Percentiles rank a stretch among this genome's conserved stretches.
phyloP scores from a whole-genome alignment of 768 basidiomycete genomes.

The Neoboletus subvelutipes region DNA sequence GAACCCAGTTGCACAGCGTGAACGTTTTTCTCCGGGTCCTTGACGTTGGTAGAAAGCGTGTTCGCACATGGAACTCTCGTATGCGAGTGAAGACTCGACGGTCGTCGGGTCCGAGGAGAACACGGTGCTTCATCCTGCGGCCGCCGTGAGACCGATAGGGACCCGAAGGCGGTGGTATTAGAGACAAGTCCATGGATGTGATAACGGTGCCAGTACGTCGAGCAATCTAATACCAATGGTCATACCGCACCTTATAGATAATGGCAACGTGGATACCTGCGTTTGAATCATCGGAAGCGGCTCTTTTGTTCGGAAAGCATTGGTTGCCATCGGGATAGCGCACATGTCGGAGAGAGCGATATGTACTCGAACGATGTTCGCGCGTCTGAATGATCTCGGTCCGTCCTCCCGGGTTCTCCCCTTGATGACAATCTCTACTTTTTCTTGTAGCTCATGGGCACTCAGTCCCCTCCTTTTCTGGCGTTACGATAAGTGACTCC shows the following conservation, averaged over 20 bases:
- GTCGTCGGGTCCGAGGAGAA: not conserved
- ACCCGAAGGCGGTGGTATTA: not conserved
- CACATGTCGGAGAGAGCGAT: not conserved
- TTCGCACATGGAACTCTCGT: not conserved
- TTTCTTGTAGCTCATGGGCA: not conserved
- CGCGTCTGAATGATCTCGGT: not conserved
- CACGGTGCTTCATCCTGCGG: not conserved
- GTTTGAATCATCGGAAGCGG: too few species aligned
- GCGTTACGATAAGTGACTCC: not conserved
- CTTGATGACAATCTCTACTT: not conserved
- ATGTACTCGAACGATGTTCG: not conserved
- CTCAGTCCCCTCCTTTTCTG: not conserved
- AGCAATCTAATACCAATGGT: not conserved
- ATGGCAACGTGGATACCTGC: not conserved
- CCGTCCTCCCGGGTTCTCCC: not conserved
- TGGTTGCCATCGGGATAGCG: not conserved
- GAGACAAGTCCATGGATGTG: not conserved
- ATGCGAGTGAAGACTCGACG: not conserved
- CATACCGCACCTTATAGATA: not conserved
- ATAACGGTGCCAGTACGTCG: not conserved
- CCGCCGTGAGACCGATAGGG: not conserved
- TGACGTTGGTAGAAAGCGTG: not conserved
- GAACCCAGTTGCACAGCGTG: too few species aligned
- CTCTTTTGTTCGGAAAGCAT: too few species aligned
- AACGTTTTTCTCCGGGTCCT: too few species aligned